phyloP scores from a whole-genome alignment of 306 rosid genomes.

The Glycine soja region DNA sequence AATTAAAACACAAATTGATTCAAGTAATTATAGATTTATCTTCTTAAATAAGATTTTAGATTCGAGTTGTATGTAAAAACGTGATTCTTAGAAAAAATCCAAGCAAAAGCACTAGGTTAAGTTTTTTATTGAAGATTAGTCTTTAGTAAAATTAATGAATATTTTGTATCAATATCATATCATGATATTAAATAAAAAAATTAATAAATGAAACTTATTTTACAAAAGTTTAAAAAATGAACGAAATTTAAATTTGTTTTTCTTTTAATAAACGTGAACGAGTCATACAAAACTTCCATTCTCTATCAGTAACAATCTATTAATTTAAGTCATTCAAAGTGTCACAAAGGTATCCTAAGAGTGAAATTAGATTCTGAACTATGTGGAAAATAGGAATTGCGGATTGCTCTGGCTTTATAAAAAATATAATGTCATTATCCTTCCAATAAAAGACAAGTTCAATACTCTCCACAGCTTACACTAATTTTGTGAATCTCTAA shows the following conservation, averaged over 20 bases:
- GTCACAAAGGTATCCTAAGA: no score
- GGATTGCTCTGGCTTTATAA: background rate
- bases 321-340: no score
- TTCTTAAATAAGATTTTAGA: no score
- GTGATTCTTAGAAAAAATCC: no score
- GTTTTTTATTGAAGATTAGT: no score
- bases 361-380: background rate
- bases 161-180: no score
- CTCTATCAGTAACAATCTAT: no score
- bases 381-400: slow-evolving; percentile 1
- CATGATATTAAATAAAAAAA: no score
- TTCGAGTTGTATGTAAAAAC: no score
- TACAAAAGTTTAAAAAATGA: background rate
- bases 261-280: background rate
- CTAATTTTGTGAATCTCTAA: background rate
- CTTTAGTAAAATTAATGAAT: no score
- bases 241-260: background rate
- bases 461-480: background rate
- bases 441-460: background rate
- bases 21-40: no score
- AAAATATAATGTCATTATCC: background rate
- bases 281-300: background rate
- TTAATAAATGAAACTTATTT: background rate
- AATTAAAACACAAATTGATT: background rate
- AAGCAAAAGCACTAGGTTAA: no score